Conservation (phyloP, 176 grass and related monocot species). For the Leersia perrieri region DNA sequence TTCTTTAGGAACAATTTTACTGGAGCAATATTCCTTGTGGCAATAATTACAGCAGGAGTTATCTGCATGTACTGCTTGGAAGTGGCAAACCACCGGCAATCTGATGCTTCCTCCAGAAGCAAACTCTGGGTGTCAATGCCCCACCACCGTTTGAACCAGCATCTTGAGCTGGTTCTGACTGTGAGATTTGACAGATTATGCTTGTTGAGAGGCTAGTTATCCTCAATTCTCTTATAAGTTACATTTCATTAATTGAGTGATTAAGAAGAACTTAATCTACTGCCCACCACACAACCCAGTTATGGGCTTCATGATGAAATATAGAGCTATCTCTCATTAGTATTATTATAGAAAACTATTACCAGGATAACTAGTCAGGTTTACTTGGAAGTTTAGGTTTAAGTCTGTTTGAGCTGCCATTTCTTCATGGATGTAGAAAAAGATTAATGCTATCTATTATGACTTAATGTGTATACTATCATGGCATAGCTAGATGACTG, state of each 20-base stretch:
- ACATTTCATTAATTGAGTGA: neutral
- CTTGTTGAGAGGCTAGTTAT: neutral
- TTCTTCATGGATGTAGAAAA: neutral
- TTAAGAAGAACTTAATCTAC: conserved; percentile 8
- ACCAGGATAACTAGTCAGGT: neutral
- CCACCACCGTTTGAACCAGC: neutral
- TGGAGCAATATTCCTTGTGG: neutral
- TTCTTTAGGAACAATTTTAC: neutral
- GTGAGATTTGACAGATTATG: neutral
- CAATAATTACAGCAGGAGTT: neutral
- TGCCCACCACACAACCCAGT: neutral
- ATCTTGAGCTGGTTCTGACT: neutral
- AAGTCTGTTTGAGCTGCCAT: neutral
- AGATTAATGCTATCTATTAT: neutral
- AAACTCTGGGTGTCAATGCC: neutral
- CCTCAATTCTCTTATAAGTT: neutral
- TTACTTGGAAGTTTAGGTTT: conserved; percentile 1
- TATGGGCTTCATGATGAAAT: neutral
- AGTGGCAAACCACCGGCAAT: neutral
- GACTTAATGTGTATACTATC: neutral
- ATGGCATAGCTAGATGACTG: neutral
- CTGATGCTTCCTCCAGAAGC: neutral
- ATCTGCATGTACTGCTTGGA: neutral
- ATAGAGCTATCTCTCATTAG: neutral
- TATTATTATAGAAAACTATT: neutral